Percentiles rank a stretch among this genome's conserved stretches.
Conservation (phyloP, 108 stramenopile species). For the Cylindrotheca closterium region DNA sequence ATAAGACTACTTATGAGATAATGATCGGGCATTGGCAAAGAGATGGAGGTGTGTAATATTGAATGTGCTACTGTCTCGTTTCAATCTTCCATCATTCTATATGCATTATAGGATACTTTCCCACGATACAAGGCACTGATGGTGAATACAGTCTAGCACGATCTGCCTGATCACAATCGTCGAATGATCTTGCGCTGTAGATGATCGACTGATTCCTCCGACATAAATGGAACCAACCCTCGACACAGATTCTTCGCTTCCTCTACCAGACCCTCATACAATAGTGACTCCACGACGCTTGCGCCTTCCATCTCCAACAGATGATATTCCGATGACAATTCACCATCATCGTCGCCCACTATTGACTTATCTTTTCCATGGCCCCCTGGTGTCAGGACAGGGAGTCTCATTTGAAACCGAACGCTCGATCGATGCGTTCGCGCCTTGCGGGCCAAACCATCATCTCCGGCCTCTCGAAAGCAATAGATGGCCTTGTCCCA, state of each 20-base stretch:
- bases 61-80: too few species aligned
- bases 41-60: too few species aligned
- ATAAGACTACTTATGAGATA: too few species aligned
- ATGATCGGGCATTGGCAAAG: too few species aligned
- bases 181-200: too few species aligned
- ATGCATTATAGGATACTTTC: too few species aligned
- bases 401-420: slow-evolving; percentile 12
- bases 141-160: too few species aligned
- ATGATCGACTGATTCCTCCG: too few species aligned
- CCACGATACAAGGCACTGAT: too few species aligned
- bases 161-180: too few species aligned
- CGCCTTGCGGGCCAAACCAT: slow-evolving; percentile 30
- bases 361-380: too few species aligned
- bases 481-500: slow-evolving; percentile 34
- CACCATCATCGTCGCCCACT: background rate
- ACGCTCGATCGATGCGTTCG: slow-evolving; percentile 30
- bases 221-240: background rate
- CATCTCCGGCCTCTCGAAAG: slow-evolving; percentile 32
- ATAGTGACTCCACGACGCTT: slow-evolving; percentile 18
- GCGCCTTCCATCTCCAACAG: slow-evolving; percentile 27
- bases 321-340: background rate
- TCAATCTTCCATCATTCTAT: too few species aligned
- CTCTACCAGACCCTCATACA: slow-evolving; percentile 9
- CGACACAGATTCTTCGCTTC: slow-evolving; percentile 4
- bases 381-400: background rate